Evolutionary conservation across 352 stramenopile genomes (phyloP).

Genomic region (Phytophthora idaei): DNA sequence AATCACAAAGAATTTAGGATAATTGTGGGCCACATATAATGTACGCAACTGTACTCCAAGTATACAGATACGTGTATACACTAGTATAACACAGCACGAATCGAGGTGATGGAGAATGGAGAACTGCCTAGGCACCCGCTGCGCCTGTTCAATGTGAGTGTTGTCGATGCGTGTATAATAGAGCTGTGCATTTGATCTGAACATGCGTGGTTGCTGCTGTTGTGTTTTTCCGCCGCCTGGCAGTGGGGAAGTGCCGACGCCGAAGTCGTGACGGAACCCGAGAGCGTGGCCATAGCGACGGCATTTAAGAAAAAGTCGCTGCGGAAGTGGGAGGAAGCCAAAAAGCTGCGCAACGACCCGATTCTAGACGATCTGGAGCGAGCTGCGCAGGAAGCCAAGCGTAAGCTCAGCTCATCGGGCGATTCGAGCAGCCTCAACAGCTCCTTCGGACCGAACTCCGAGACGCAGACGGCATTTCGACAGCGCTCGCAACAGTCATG

Average conservation of each 20-base stretch:
- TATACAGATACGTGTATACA: neutral
- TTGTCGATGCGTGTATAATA: neutral
- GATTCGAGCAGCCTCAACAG: conserved; percentile 13
- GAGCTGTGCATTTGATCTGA: neutral
- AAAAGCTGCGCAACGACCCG: conserved; percentile 52
- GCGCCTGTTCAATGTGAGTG: conserved; percentile 35
- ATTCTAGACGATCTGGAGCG: conserved; percentile 48
- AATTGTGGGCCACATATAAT: conserved; percentile 7
- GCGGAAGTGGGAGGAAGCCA: conserved; percentile 48
- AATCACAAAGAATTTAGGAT: conserved; percentile 10
- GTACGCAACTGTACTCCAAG: neutral
- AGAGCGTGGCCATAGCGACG: conserved; percentile 47
- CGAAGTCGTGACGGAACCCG: conserved; percentile 25
- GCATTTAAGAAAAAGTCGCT: conserved; percentile 56
- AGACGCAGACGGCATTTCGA: conserved; percentile 45
- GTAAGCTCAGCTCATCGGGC: conserved; percentile 23
- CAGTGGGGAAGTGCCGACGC: conserved; percentile 25
- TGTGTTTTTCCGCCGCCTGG: neutral
- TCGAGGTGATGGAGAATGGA: conserved; percentile 11
- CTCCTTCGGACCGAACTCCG: conserved; percentile 10
- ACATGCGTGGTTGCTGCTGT: conserved; percentile 1
- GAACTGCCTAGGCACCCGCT: conserved; percentile 26
- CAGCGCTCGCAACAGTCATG: conserved; percentile 68
- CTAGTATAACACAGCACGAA: no score
- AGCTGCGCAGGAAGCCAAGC: conserved; percentile 18